Evolutionary conservation across 495 filamentous ascomycete genomes (phyloP), one percentile per base, ranked within the genome.

Genomic region (Podospora australis): DNA sequence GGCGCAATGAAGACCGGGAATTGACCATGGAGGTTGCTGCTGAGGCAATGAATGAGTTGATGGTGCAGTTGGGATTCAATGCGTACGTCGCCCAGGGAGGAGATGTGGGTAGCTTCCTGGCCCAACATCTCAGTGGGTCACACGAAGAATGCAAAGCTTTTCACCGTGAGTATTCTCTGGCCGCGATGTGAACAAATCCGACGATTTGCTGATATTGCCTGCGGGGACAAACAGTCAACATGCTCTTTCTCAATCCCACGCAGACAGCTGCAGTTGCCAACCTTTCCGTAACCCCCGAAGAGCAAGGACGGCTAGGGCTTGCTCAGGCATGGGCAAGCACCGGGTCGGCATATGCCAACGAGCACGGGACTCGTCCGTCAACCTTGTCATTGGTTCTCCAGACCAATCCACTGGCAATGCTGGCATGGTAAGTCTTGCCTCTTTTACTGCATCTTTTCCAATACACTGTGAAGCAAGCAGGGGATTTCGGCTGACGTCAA

Each of bases 341-440:
- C 3, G 81, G 82, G 0, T 49, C 14, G 2, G 80, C 73, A 0
- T 86, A 87, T 60, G 72, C 70, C 0, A 32, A 63, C 8, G 70
- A 77, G 60, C 84, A 86, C 40, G 79, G 69, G 4, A 83, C 80
- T 1, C 61, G 78, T 17, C 76, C 83, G 0, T 66, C 67, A 23
- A 86, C 83, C 2, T 78, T 86, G n/a, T 77, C 79, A 0, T 69
- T 81, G 20, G 77, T 45, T 2, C 57, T 87, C 2, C 59, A 70
- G 3, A 66, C 71, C 0, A 84, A 60, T 39, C 83, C 84, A 1
- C 49, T 88, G 1, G 78, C 80, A 0, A 66, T 86, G 19, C 67
- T 88, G 3, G 74, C 80, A 21, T 88, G 84, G 82, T 82, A 62
- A 56, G 71, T n/a, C n/a, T n/a, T n/a, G n/a, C n/a, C n/a, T n/a